Base-by-base conservation (phyloP, 1,139 yeast species). In the Magnusiomyces paraingens region DNA sequence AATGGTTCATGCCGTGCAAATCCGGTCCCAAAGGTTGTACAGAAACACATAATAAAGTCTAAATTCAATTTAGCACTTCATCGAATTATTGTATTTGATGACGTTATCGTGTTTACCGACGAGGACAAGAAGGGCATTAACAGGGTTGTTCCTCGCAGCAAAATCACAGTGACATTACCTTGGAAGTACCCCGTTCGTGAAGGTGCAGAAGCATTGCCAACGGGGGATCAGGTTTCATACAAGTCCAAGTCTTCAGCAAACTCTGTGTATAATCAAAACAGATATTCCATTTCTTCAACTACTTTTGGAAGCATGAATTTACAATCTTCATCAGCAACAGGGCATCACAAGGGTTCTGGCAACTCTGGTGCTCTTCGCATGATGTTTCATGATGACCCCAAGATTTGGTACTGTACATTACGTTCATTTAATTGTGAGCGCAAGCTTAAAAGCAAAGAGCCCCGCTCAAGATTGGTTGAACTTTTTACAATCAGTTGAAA, bases 21-120 rank as follows among this genome's bases (percentile, higher is more conserved):
- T 20, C 57, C 57, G 10, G 53, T 52, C 4, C 50, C 57, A 29
- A 54, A 54, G 32, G 49, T 54, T n/a, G 46, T 55, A 18, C 49
- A 45, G 29, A 47, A 50, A 20, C 12, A n/a, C 2, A 32, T 18
- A 2, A 49, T 47, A 51, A 55, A 50, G 15, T 32, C 52, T 15
- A 45, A 45, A 22, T 52, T 48, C 43, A 48, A 36, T 1, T n/a
- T 55, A 20, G 43, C 52, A 12, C 46, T 52, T 12, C 49, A 45
- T 41, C 52, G 57, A 1, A 18, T 55, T 5, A 55, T 55, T 18
- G 50, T 55, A 5, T 55, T 52, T 26, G 50, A 45, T 12, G 57
- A 55, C 39, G 40, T 55, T 10, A 51, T 55, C 5, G 47, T 52
- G 38, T 14, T 55, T 18, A 50, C 52, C 5, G 55, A 55, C 43